These are phyloP conservation scores for Cutaneotrichosporon cavernicola DNA, from an alignment of 1,284 basidiomycete genomes.

Conservation along the genomic window DNA sequence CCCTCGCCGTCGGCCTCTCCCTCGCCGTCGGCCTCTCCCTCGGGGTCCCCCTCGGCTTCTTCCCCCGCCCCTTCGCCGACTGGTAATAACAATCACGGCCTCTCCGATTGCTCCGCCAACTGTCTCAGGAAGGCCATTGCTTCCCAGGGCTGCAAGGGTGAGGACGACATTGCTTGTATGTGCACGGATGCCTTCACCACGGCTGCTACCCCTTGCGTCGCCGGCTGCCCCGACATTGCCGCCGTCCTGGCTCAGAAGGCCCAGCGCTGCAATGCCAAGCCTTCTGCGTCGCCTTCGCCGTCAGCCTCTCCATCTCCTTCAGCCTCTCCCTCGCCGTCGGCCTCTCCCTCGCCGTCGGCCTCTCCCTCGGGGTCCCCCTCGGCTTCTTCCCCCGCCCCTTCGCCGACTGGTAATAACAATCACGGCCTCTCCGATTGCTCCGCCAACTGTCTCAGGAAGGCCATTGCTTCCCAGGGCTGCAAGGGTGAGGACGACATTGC, in stretches of 20 bases:
- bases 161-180: slow-evolving; percentile 12
- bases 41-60: neutral
- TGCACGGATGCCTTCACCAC: slow-evolving; percentile 3
- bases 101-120: slow-evolving; percentile 1
- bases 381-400: neutral
- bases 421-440: slow-evolving; percentile 2
- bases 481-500: slow-evolving; percentile 12
- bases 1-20: too few relatives aligned
- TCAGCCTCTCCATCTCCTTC: neutral
- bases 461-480: slow-evolving; percentile 11
- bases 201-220: slow-evolving; percentile 5
- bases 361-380: too few relatives aligned
- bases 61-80: too few relatives aligned
- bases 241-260: slow-evolving; percentile 7
- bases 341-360: too few relatives aligned
- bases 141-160: neutral
- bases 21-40: too few relatives aligned
- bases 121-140: neutral
- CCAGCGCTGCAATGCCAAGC: slow-evolving; percentile 6
- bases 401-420: neutral
- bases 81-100: too few relatives aligned
- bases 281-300: neutral
- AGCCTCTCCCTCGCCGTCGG: too few relatives aligned
- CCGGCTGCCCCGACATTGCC: slow-evolving; percentile 2
- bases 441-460: neutral